Conservation (phyloP, 140 eudicot species). For the Anethum foeniculum region DNA sequence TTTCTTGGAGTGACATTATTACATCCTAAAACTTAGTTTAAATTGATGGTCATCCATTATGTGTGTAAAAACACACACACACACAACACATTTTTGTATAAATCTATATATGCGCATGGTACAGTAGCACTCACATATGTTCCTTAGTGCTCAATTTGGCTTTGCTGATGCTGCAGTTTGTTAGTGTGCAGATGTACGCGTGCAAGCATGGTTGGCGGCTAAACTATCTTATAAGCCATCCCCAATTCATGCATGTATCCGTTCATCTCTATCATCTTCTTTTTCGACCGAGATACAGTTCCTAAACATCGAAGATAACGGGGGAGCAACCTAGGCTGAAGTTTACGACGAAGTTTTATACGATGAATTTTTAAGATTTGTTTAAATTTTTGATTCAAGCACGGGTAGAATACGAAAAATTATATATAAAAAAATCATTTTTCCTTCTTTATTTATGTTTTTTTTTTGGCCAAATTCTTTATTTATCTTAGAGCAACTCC, state of each 20-base stretch:
- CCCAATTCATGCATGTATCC: not conserved
- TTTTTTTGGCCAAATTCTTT: too few relatives aligned
- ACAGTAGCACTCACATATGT: slow-evolving; percentile 40
- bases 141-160: slow-evolving; percentile 11
- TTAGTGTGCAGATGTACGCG: slow-evolving; percentile 9
- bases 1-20: slow-evolving; percentile 1
- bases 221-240: not conserved
- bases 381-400: too few relatives aligned
- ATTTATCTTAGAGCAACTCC: too few relatives aligned
- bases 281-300: not conserved
- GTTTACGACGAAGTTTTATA: too few relatives aligned
- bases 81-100: not conserved
- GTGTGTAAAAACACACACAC: not conserved
- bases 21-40: slow-evolving; percentile 1
- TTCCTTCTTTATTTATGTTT: too few relatives aligned
- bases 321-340: too few relatives aligned
- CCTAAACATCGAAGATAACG: not conserved
- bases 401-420: too few relatives aligned
- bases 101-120: slow-evolving; percentile 35
- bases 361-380: too few relatives aligned
- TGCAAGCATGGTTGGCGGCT: slow-evolving; percentile 13
- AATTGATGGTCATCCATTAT: slow-evolving; percentile 24
- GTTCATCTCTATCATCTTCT: not conserved
- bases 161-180: slow-evolving; percentile 10
- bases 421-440: too few relatives aligned